Conservation (phyloP, 1,284 basidiomycete species). For the Trichosporon asahii region DNA sequence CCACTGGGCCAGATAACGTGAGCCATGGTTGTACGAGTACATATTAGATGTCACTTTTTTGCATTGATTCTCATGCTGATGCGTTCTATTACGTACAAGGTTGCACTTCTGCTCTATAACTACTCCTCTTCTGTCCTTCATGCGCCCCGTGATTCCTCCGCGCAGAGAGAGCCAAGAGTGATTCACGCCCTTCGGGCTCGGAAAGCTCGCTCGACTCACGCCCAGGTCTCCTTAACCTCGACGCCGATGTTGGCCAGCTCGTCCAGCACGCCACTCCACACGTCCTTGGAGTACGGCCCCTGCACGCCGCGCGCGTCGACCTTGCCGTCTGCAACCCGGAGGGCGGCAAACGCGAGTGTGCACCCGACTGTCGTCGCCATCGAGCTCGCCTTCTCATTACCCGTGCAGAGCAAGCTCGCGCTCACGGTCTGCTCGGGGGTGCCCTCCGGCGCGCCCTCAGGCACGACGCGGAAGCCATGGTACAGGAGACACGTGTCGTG, state of each 20-base stretch:
- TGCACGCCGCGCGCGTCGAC: conserved; percentile 63
- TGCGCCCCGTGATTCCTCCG: too few relatives aligned
- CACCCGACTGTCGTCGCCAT: conserved; percentile 88
- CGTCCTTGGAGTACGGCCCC: conserved; percentile 61
- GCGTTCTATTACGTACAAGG: not conserved
- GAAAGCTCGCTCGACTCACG: not conserved
- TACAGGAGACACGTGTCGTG: conserved; percentile 82
- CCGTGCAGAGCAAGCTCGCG: conserved; percentile 71
- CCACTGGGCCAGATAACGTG: conserved; percentile 12
- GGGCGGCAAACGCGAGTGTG: conserved; percentile 74
- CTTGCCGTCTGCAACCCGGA: conserved; percentile 67
- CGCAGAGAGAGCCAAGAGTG: too few relatives aligned
- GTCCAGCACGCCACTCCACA: conserved; percentile 63
- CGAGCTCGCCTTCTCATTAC: conserved; percentile 64
- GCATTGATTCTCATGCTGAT: not conserved
- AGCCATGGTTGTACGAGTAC: not conserved
- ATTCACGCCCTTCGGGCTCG: not conserved
- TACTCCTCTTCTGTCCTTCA: not conserved
- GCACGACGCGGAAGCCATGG: conserved; percentile 64
- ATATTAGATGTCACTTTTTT: not conserved
- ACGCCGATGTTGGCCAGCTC: conserved; percentile 64
- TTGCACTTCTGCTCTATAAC: not conserved
- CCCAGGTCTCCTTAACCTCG: conserved; percentile 62
- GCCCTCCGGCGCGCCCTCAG: conserved; percentile 23
- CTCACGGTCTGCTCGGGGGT: conserved; percentile 63